Evolutionary conservation across 352 stramenopile genomes (phyloP).

Genomic region (Globisporangium nodosum): DNA sequence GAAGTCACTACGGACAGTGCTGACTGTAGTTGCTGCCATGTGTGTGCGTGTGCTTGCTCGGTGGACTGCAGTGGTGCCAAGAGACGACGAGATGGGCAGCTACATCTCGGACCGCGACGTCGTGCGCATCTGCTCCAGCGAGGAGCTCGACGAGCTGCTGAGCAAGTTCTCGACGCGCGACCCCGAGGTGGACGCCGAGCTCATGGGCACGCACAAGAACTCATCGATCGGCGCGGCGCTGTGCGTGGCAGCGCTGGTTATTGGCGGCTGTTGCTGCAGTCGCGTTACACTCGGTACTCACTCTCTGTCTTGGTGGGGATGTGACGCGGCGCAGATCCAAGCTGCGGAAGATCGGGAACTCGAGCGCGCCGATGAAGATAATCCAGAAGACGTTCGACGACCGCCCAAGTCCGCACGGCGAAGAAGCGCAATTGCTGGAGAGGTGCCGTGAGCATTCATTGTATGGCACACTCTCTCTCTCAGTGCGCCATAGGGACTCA

Average conservation of each 20-base stretch:
- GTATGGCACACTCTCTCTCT: neutral
- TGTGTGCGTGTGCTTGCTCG: neutral
- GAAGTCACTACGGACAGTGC: neutral
- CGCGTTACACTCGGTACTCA: neutral
- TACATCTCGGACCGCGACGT: slow-evolving; percentile 69
- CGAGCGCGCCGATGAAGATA: slow-evolving; percentile 65
- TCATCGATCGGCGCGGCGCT: slow-evolving; percentile 53
- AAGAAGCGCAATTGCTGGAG: slow-evolving; percentile 43
- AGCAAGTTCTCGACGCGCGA: slow-evolving; percentile 66
- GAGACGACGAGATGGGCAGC: slow-evolving; percentile 43
- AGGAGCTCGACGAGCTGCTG: slow-evolving; percentile 55
- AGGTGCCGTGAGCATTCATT: slow-evolving; percentile 10
- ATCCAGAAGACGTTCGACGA: slow-evolving; percentile 72
- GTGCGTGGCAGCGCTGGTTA: slow-evolving; percentile 22
- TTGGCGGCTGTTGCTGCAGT: neutral
- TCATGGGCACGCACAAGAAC: slow-evolving; percentile 50
- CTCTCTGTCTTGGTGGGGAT: neutral
- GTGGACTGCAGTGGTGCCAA: slow-evolving; percentile 35
- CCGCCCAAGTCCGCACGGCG: slow-evolving; percentile 29
- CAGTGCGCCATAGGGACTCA: neutral
- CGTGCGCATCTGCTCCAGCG: slow-evolving; percentile 53
- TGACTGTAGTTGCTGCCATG: neutral
- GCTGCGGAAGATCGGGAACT: slow-evolving; percentile 56
- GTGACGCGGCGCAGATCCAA: slow-evolving; percentile 31
- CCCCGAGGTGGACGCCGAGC: slow-evolving; percentile 48